A percentile compares a stretch with the other conserved stretches of the same genome.
Conservation (phyloP, 78 protist species). For the Dictyostelium firmibasis region DNA sequence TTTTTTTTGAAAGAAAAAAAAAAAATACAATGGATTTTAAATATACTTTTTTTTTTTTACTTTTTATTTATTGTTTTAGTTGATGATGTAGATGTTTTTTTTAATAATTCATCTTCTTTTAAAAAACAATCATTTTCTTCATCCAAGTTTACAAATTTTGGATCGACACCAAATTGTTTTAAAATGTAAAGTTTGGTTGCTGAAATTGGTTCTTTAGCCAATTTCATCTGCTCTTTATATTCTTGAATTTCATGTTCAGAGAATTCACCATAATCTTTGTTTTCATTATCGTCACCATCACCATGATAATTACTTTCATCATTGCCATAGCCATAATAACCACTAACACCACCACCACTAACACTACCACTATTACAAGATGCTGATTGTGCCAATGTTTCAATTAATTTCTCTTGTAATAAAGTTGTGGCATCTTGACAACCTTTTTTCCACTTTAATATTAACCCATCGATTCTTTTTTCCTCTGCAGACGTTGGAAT, state of each 20-base stretch:
- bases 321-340: background rate
- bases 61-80: background rate
- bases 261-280: background rate
- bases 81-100: background rate
- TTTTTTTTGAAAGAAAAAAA: too few species aligned
- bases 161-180: background rate
- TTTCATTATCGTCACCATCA: background rate
- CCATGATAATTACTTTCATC: background rate
- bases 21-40: too few species aligned
- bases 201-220: background rate
- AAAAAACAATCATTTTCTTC: background rate
- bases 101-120: background rate
- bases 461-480: background rate
- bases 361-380: background rate
- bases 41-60: background rate
- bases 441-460: constrained; percentile 18
- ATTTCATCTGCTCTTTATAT: background rate
- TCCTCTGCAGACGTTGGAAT: background rate
- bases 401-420: background rate
- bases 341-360: background rate
- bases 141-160: background rate
- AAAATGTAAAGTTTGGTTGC: background rate
- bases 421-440: background rate
- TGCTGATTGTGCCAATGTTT: background rate
- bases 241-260: background rate